Evolutionary conservation across 2,329 filamentous ascomycete genomes (phyloP).

Genomic region (Fusarium devonianum): DNA sequence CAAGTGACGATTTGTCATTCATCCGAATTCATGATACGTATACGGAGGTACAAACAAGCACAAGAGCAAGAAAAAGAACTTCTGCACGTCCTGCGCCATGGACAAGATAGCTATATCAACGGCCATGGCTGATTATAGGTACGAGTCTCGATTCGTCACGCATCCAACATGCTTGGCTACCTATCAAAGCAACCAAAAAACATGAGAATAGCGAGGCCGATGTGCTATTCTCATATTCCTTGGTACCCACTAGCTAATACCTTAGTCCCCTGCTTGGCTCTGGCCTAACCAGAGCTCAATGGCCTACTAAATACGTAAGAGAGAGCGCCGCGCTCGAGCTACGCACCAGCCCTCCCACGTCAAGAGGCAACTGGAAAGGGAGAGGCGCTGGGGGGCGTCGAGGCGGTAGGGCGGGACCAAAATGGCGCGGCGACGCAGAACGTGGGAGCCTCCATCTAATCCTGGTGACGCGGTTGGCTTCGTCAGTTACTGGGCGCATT

Average conservation of each 20-base stretch:
- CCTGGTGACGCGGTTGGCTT: conserved; percentile 18
- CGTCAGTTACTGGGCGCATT: conserved; percentile 4
- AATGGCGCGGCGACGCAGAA: conserved; percentile 10
- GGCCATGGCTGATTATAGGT: conserved; percentile 18
- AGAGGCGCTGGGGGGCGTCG: conserved; percentile 29
- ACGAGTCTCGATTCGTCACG: conserved; percentile 13
- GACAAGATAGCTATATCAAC: conserved; percentile 4
- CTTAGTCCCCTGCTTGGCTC: too few relatives aligned
- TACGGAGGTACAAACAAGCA: background rate
- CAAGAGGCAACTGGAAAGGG: conserved; percentile 25
- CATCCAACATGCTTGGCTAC: conserved; percentile 9
- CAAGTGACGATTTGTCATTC: too few relatives aligned
- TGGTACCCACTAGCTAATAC: too few relatives aligned
- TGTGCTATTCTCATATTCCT: too few relatives aligned
- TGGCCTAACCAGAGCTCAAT: conserved; percentile 20
- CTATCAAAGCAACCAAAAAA: too few relatives aligned
- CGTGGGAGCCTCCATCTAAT: conserved; percentile 18
- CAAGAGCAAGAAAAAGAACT: background rate
- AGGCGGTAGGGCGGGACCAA: conserved; percentile 8
- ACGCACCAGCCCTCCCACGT: conserved; percentile 7
- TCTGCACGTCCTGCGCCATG: conserved; percentile 4
- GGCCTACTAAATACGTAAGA: conserved; percentile 12
- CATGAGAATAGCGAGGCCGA: too few relatives aligned
- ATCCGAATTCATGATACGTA: background rate
- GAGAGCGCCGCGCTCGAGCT: background rate